Conservation (phyloP, 805 yeast species). For the Middelhovenomyces tepae region DNA sequence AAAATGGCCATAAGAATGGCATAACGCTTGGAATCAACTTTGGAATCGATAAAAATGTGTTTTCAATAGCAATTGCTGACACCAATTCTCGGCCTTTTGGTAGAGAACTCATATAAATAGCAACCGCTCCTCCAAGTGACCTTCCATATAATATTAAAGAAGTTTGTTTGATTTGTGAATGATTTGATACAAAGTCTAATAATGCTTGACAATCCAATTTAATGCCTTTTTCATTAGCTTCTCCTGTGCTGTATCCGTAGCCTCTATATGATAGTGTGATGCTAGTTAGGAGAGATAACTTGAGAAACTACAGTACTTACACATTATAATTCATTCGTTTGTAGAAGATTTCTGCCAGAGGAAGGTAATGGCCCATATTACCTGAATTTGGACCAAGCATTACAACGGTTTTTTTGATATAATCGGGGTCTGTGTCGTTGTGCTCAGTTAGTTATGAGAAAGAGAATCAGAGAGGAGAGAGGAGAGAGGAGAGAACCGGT, state of each 20-base stretch:
- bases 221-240: slow-evolving; percentile 67
- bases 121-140: slow-evolving; percentile 92
- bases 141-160: slow-evolving; percentile 72
- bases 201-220: slow-evolving; percentile 75
- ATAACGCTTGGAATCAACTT: slow-evolving; percentile 55
- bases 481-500: too few species aligned
- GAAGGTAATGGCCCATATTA: slow-evolving; percentile 84
- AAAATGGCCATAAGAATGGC: slow-evolving; percentile 51
- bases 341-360: slow-evolving; percentile 66
- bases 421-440: slow-evolving; percentile 30
- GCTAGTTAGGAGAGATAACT: background rate
- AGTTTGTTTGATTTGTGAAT: slow-evolving; percentile 44
- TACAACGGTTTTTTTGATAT: slow-evolving; percentile 59
- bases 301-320: slow-evolving; percentile 12
- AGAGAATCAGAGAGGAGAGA: too few species aligned
- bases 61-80: slow-evolving; percentile 68
- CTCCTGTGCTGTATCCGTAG: slow-evolving; percentile 74
- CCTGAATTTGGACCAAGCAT: slow-evolving; percentile 92
- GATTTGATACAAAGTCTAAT: slow-evolving; percentile 46
- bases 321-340: slow-evolving; percentile 61
- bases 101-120: slow-evolving; percentile 63
- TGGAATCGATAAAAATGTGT: slow-evolving; percentile 71
- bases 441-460: slow-evolving; percentile 23
- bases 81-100: slow-evolving; percentile 38
- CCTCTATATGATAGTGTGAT: slow-evolving; percentile 86